A percentile compares a stretch with the other conserved stretches of the same genome.
These are phyloP conservation scores for Eimeria brunetti DNA, from an alignment of 169 alveolate species.

Conservation along the genomic window DNA sequence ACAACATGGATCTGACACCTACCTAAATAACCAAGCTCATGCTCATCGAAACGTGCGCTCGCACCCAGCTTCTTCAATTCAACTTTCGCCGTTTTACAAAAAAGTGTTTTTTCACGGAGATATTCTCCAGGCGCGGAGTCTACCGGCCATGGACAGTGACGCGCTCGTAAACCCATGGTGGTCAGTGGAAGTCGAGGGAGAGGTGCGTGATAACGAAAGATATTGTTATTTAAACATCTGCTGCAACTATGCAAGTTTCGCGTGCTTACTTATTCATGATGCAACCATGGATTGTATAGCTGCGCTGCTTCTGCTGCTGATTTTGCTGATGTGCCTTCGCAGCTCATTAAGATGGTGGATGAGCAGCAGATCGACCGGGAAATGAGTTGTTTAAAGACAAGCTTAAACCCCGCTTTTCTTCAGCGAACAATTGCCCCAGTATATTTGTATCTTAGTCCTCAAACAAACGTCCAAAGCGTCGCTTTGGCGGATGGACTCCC, in stretches of 20 bases:
- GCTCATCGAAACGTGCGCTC: neutral
- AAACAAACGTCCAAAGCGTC: neutral
- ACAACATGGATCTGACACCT: neutral
- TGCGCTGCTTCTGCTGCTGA: neutral
- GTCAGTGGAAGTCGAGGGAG: constrained; percentile 66
- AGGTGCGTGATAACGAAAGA: neutral
- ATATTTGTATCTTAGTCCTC: constrained; percentile 41
- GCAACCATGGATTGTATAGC: neutral
- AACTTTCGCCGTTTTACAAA: constrained; percentile 54
- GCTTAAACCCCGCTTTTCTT: constrained; percentile 70
- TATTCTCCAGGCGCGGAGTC: constrained; percentile 72
- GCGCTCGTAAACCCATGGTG: constrained; percentile 75
- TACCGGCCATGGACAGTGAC: constrained; percentile 70
- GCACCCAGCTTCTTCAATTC: neutral
- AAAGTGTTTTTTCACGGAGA: constrained; percentile 60
- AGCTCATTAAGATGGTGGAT: constrained; percentile 51
- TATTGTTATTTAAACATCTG: neutral
- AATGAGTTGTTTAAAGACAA: constrained; percentile 39
- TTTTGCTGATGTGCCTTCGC: neutral
- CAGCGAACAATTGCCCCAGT: constrained; percentile 67
- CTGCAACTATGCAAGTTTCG: neutral
- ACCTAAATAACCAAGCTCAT: neutral
- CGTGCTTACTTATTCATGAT: neutral
- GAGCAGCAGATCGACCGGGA: constrained; percentile 63
- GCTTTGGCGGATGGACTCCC: constrained; percentile 20